Evolutionary conservation across 2,329 filamentous ascomycete genomes (phyloP).

Genomic region (Samsoniella hepiali): DNA sequence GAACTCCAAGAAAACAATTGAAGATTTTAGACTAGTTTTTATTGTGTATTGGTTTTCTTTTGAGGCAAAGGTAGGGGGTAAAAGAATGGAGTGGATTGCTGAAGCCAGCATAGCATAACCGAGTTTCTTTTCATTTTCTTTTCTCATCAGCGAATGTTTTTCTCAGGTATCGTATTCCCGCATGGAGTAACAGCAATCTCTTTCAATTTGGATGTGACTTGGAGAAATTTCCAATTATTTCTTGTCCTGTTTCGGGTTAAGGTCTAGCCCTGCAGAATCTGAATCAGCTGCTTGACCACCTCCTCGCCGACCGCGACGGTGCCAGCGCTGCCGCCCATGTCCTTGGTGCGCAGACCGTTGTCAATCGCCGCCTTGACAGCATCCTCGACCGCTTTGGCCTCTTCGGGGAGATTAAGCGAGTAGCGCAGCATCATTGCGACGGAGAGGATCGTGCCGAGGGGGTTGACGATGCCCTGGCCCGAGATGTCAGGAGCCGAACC

Average conservation of each 20-base stretch:
- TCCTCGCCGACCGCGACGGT: conserved; percentile 44
- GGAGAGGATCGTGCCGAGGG: conserved; percentile 85
- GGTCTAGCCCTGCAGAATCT: too few relatives aligned
- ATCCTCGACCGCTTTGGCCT: conserved; percentile 76
- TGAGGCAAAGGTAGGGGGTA: too few relatives aligned
- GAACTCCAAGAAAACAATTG: conserved; percentile 6
- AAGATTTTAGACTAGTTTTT: background rate
- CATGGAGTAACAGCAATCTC: too few relatives aligned
- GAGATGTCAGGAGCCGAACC: conserved; percentile 92
- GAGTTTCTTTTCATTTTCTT: too few relatives aligned
- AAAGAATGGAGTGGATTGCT: too few relatives aligned
- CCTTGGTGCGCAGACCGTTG: conserved; percentile 71
- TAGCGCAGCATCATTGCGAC: conserved; percentile 96
- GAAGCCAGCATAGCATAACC: too few relatives aligned
- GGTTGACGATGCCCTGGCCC: conserved; percentile 79
- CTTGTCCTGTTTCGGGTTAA: too few relatives aligned
- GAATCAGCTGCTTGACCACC: too few relatives aligned
- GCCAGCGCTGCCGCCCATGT: conserved; percentile 73
- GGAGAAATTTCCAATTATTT: conserved; percentile 16
- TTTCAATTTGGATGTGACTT: too few relatives aligned
- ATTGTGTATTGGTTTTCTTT: background rate
- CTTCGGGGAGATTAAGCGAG: conserved; percentile 73
- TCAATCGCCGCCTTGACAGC: conserved; percentile 81
- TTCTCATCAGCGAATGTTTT: too few relatives aligned
- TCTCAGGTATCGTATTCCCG: too few relatives aligned